Conservation (phyloP, 805 yeast genomes). For the Suhomyces tanzawaensis region DNA sequence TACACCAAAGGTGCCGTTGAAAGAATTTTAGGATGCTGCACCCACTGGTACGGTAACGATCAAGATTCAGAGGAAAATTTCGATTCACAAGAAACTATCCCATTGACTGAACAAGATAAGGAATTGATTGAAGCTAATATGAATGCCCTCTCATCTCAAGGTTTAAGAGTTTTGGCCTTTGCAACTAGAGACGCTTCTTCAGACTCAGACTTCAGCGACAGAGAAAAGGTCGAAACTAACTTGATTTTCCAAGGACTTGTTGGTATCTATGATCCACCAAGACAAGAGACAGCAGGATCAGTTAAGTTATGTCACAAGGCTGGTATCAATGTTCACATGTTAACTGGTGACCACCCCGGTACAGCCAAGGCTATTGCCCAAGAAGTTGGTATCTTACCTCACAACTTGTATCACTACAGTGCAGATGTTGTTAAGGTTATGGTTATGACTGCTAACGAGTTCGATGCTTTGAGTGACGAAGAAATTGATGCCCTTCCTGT, state of each 20-base stretch:
- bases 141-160: slow-evolving; percentile 59
- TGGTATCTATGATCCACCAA: slow-evolving; percentile 81
- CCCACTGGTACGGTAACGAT: slow-evolving; percentile 46
- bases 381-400: slow-evolving; percentile 71
- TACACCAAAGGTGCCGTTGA: slow-evolving; percentile 79
- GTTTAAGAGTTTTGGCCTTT: slow-evolving; percentile 60
- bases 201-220: slow-evolving; percentile 17
- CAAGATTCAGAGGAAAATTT: slow-evolving; percentile 13
- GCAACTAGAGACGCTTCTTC: slow-evolving; percentile 42
- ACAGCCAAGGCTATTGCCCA: slow-evolving; percentile 79
- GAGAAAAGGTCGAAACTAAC: slow-evolving; percentile 47
- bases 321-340: slow-evolving; percentile 77
- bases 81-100: slow-evolving; percentile 15
- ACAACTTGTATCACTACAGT: slow-evolving; percentile 53
- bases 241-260: slow-evolving; percentile 64
- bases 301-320: slow-evolving; percentile 69
- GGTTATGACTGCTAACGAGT: slow-evolving; percentile 39
- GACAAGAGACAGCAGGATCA: slow-evolving; percentile 63
- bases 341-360: slow-evolving; percentile 78
- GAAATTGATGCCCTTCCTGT: slow-evolving; percentile 36
- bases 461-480: slow-evolving; percentile 30
- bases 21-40: slow-evolving; percentile 57
- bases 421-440: slow-evolving; percentile 51
- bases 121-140: slow-evolving; percentile 51
- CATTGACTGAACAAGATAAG: slow-evolving; percentile 43